These are phyloP conservation scores for Elaeis oleifera DNA, from an alignment of 202 grass and related monocot species.

Conservation along the genomic window DNA sequence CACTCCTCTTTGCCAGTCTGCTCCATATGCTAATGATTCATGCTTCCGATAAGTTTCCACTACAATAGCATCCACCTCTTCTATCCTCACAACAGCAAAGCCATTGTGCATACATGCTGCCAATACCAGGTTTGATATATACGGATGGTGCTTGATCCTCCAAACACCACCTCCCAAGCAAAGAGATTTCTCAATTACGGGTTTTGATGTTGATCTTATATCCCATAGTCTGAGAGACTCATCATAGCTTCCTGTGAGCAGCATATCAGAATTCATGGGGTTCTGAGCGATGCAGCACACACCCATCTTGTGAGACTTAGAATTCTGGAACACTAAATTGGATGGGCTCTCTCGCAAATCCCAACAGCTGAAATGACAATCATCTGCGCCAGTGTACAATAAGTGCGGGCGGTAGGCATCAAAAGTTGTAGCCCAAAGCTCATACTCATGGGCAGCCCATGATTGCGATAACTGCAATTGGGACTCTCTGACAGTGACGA, in stretches of 20 bases:
- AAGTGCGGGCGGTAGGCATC: constrained; percentile 52
- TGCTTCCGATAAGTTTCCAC: constrained; percentile 78
- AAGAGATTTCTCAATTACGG: constrained; percentile 56
- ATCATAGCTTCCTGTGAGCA: constrained; percentile 92
- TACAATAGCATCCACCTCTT: constrained; percentile 31
- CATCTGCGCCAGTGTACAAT: constrained; percentile 76
- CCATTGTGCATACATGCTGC: constrained; percentile 95
- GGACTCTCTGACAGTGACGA: constrained; percentile 54
- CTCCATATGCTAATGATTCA: constrained; percentile 87
- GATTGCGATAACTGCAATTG: constrained; percentile 54
- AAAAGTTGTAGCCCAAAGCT: constrained; percentile 85
- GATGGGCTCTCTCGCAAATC: constrained; percentile 60
- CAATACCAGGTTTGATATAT: constrained; percentile 44
- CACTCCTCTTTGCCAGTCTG: constrained; percentile 76
- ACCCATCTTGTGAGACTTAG: constrained; percentile 76
- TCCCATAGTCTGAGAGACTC: constrained; percentile 92
- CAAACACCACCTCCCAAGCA: constrained; percentile 88
- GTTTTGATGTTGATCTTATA: constrained; percentile 64
- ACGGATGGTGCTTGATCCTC: constrained; percentile 86
- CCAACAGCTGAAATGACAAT: constrained; percentile 87
- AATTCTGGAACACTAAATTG: constrained; percentile 44
- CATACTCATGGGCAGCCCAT: constrained; percentile 78
- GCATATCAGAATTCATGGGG: constrained; percentile 44
- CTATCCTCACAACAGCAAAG: constrained; percentile 63
- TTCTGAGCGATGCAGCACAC: constrained; percentile 78